phyloP scores from a whole-genome alignment of 2,329 filamentous ascomycete species.

The Penicillium freii region DNA sequence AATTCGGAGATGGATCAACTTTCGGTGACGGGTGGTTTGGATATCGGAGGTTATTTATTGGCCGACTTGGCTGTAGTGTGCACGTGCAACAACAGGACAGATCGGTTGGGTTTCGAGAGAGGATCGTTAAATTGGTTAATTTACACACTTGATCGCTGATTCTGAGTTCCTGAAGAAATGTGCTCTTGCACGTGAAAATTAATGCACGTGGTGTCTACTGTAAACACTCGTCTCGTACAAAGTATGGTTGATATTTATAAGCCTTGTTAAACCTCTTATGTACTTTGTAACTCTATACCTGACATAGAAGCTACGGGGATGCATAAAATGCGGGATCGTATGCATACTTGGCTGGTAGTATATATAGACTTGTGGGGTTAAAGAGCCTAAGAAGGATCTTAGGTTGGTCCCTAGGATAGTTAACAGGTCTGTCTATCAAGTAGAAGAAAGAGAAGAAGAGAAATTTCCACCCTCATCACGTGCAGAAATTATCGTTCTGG shows the following conservation, averaged over 20 bases:
- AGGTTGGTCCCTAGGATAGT: neutral
- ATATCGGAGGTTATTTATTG: neutral
- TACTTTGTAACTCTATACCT: too few relatives aligned
- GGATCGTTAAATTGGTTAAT: neutral
- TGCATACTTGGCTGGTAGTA: neutral
- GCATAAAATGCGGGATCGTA: neutral
- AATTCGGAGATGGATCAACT: slow-evolving; percentile 1
- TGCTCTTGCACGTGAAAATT: neutral
- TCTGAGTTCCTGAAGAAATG: neutral
- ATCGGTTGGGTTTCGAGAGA: neutral
- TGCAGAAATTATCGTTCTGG: fast-evolving
- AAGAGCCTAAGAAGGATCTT: neutral
- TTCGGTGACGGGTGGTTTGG: neutral
- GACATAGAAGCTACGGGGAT: neutral
- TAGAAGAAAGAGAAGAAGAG: neutral
- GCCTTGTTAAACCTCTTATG: too few relatives aligned
- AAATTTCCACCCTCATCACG: neutral
- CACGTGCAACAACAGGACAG: neutral
- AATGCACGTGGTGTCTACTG: neutral
- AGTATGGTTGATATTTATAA: too few relatives aligned
- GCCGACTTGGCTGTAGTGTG: neutral
- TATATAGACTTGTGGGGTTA: neutral
- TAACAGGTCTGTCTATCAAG: neutral
- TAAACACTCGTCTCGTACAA: neutral
- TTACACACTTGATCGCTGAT: neutral